Evolutionary conservation across 2,329 filamentous ascomycete genomes (phyloP).

Genomic region (Remersonia thermophila): DNA sequence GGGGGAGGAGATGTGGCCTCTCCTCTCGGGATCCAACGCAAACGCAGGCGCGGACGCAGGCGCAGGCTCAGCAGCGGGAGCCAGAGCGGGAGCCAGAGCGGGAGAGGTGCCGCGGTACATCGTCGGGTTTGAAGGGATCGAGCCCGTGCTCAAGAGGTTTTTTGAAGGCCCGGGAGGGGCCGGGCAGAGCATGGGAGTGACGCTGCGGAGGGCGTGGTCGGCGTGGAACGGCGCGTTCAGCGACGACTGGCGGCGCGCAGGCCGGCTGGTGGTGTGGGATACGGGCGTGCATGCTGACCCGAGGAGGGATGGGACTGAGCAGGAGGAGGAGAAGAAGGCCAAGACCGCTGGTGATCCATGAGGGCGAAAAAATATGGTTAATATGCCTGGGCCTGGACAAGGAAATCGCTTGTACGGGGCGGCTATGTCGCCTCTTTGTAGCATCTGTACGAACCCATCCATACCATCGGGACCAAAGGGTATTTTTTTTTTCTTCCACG

Average conservation of each 20-base stretch:
- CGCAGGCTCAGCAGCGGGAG: too few relatives aligned
- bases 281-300: slow-evolving; percentile 25
- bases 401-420: too few relatives aligned
- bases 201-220: slow-evolving; percentile 38
- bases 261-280: slow-evolving; percentile 49
- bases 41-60: neutral
- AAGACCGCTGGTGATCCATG: too few relatives aligned
- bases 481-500: too few relatives aligned
- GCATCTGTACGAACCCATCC: too few relatives aligned
- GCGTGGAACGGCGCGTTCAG: slow-evolving; percentile 50
- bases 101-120: slow-evolving; percentile 41
- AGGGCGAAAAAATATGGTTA: too few relatives aligned
- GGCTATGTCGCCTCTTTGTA: too few relatives aligned
- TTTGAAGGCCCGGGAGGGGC: slow-evolving; percentile 25
- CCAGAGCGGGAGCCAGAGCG: too few relatives aligned
- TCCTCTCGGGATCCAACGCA: neutral
- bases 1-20: slow-evolving; percentile 36
- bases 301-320: neutral
- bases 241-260: slow-evolving; percentile 46
- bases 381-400: too few relatives aligned
- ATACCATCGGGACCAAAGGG: too few relatives aligned
- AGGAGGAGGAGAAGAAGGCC: neutral
- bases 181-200: slow-evolving; percentile 27
- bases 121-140: slow-evolving; percentile 48
- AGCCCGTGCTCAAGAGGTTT: slow-evolving; percentile 33